Evolutionary conservation across 352 stramenopile species (phyloP).

Genomic region (Globisporangium barbulae): DNA sequence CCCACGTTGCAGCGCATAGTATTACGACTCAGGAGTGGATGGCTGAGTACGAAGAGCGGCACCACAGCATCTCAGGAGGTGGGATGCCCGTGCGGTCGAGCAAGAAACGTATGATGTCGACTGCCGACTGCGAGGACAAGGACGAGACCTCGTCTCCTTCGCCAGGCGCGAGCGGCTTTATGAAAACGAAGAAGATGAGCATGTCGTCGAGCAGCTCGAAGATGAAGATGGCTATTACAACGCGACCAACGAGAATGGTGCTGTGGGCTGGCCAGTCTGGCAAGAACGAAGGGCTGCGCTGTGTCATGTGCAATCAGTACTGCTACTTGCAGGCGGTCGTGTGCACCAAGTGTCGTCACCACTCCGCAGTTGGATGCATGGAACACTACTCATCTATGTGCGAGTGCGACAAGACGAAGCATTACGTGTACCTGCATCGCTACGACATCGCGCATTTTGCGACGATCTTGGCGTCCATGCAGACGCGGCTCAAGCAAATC

Average conservation of each 20-base stretch:
- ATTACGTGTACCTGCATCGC: conserved; percentile 65
- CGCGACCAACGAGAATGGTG: conserved; percentile 67
- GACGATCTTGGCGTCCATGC: conserved; percentile 32
- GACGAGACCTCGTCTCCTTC: conserved; percentile 27
- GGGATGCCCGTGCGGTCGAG: conserved; percentile 7
- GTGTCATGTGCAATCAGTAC: conserved; percentile 77
- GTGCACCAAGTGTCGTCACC: conserved; percentile 64
- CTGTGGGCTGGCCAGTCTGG: conserved; percentile 78
- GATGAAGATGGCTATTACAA: conserved; percentile 32
- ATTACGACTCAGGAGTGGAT: conserved; percentile 53
- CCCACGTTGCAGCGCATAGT: conserved; percentile 24
- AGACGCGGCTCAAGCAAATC: conserved; percentile 29
- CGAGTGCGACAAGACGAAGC: conserved; percentile 48
- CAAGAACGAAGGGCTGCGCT: conserved; percentile 73
- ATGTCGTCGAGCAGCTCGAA: conserved; percentile 10
- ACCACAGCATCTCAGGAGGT: conserved; percentile 8
- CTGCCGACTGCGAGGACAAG: conserved; percentile 24
- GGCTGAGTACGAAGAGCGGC: conserved; percentile 39
- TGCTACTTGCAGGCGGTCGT: conserved; percentile 84
- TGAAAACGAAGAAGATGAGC: conserved; percentile 22
- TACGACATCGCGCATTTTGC: conserved; percentile 41
- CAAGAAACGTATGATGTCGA: conserved; percentile 21
- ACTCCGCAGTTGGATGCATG: conserved; percentile 60
- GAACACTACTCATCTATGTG: conserved; percentile 80
- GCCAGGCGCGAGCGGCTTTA: conserved; percentile 10